A percentile compares a stretch with the other conserved stretches of the same genome.
These are phyloP conservation scores for Neurospora sp. DNA, from an alignment of 495 filamentous ascomycete species.

Conservation along the genomic window DNA sequence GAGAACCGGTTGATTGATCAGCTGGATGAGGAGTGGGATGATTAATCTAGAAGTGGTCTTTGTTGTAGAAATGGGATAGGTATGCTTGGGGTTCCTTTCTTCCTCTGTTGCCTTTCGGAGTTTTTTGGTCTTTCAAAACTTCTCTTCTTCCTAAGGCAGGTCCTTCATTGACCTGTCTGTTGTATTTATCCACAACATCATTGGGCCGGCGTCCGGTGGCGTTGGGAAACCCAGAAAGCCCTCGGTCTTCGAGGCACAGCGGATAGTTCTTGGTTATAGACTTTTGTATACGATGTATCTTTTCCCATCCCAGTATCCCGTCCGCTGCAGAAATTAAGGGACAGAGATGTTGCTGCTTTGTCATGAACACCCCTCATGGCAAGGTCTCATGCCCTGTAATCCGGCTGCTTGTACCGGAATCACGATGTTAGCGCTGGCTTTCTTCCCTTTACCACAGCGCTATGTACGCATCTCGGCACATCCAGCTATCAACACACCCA, in stretches of 20 bases:
- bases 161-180: background rate
- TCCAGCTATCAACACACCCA: background rate
- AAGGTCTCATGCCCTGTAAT: background rate
- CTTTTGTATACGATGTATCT: background rate
- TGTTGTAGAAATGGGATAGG: background rate
- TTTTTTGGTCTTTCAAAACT: background rate
- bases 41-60: constrained; percentile 17
- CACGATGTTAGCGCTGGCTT: background rate
- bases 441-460: background rate
- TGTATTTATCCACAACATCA: background rate
- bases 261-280: background rate
- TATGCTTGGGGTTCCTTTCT: background rate
- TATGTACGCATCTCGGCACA: background rate
- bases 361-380: background rate
- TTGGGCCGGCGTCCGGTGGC: background rate
- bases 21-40: constrained; percentile 84
- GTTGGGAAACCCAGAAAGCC: background rate
- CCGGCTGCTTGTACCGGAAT: background rate
- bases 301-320: background rate
- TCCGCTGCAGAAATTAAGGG: background rate
- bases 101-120: background rate
- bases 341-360: background rate
- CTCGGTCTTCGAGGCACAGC: background rate
- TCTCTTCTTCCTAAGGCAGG: background rate
- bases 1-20: constrained; percentile 95